Evolutionary conservation across 441 rosid species (phyloP).

Genomic region (Biscutella auriculata): DNA sequence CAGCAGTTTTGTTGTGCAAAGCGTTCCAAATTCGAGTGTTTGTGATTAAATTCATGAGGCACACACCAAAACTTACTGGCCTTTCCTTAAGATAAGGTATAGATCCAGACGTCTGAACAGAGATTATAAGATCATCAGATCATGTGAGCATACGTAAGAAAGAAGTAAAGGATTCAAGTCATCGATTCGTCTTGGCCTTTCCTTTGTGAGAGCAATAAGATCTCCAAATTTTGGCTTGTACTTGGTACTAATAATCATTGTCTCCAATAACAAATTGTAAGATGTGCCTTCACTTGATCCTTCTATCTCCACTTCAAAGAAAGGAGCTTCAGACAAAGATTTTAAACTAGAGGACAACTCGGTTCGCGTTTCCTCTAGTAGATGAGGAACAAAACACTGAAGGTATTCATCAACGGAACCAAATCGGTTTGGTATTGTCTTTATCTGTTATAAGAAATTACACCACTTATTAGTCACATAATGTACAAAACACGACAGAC

Average conservation of each 20-base stretch:
- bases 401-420: not conserved
- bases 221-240: conserved; percentile 17
- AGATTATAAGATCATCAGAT: not conserved
- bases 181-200: not conserved
- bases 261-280: not conserved
- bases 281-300: not conserved
- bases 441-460: not conserved
- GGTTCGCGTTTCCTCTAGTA: conserved; percentile 13
- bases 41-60: conserved; percentile 31
- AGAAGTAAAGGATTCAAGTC: conserved; percentile 8
- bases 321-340: not conserved
- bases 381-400: conserved; percentile 12
- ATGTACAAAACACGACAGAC: not conserved
- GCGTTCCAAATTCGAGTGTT: conserved; percentile 45
- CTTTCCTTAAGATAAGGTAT: not conserved
- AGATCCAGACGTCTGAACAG: not conserved
- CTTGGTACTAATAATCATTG: not conserved
- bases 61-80: conserved; percentile 19
- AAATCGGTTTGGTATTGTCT: conserved; percentile 13
- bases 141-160: not conserved
- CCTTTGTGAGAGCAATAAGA: conserved; percentile 11
- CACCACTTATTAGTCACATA: not conserved
- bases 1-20: conserved; percentile 22
- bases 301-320: not conserved
- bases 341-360: not conserved